Conservation (phyloP, 768 basidiomycete species). For the Boletellus ananiceps region DNA sequence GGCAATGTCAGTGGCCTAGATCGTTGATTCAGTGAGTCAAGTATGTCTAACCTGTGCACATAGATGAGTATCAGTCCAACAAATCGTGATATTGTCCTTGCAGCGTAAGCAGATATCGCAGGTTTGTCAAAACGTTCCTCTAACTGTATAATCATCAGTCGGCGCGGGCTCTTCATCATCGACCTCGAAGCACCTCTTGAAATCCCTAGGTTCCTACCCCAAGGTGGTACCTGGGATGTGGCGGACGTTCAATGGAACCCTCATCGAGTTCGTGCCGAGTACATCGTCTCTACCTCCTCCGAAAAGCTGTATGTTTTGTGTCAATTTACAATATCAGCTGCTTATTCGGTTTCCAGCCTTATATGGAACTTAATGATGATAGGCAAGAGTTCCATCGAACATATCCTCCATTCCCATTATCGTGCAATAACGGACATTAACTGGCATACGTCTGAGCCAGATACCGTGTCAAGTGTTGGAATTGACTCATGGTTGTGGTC, state of each 20-base stretch:
- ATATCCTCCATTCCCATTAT: conserved; percentile 84
- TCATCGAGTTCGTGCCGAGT: conserved; percentile 67
- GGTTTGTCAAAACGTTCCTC: not conserved
- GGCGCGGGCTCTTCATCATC: conserved; percentile 91
- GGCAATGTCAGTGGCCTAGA: conserved; percentile 58
- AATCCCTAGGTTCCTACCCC: conserved; percentile 89
- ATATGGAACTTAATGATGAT: conserved; percentile 89
- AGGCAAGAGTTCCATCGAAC: conserved; percentile 76
- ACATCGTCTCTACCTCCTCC: conserved; percentile 83
- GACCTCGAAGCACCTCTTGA: conserved; percentile 86
- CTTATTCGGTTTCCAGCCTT: conserved; percentile 41
- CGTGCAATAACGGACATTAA: conserved; percentile 98
- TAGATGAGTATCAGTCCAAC: conserved; percentile 92
- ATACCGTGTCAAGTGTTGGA: conserved; percentile 83
- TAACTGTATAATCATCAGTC: conserved; percentile 34
- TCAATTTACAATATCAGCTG: not conserved
- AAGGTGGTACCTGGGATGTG: conserved; percentile 95
- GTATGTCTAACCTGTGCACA: conserved; percentile 2
- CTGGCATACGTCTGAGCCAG: conserved; percentile 86
- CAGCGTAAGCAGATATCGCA: conserved; percentile 52
- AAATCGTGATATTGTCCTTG: conserved; percentile 84
- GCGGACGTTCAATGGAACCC: conserved; percentile 94
- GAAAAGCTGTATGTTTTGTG: conserved; percentile 69
- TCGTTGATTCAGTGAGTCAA: not conserved
- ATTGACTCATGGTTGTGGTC: conserved; percentile 94